Evolutionary conservation across 345 rosid species (phyloP).

Genomic region (Hibiscus trionum): DNA sequence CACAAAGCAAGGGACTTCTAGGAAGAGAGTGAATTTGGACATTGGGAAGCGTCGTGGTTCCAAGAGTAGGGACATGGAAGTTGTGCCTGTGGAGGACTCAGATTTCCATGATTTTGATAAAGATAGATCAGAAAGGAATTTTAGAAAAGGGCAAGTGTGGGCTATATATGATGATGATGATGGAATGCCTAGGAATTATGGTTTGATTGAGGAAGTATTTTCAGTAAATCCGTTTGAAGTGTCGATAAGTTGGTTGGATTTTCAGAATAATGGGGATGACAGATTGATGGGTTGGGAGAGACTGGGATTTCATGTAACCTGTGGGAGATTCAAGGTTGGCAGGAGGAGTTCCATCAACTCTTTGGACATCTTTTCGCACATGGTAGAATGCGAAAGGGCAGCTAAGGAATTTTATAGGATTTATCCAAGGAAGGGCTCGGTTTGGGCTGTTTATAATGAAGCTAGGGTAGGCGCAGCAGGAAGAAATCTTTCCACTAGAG

Average conservation of each 20-base stretch:
- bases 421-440: slow-evolving; percentile 76
- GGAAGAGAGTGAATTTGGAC: slow-evolving; percentile 12
- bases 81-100: slow-evolving; percentile 37
- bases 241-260: slow-evolving; percentile 63
- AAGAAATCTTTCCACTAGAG: slow-evolving; percentile 26
- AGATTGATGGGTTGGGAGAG: slow-evolving; percentile 36
- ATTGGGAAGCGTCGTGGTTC: slow-evolving; percentile 14
- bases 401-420: slow-evolving; percentile 67
- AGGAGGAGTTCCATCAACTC: slow-evolving; percentile 34
- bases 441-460: slow-evolving; percentile 69
- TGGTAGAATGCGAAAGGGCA: slow-evolving; percentile 68
- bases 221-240: slow-evolving; percentile 67
- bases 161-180: slow-evolving; percentile 54
- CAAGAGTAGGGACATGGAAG: slow-evolving; percentile 21
- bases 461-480: slow-evolving; percentile 20
- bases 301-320: slow-evolving; percentile 38
- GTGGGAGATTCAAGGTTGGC: slow-evolving; percentile 61
- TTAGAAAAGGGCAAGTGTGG: slow-evolving; percentile 83
- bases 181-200: slow-evolving; percentile 68
- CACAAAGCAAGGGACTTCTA: slow-evolving; percentile 14
- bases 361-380: slow-evolving; percentile 59
- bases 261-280: slow-evolving; percentile 37
- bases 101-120: slow-evolving; percentile 55
- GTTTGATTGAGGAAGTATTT: slow-evolving; percentile 67
- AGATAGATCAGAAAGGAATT: slow-evolving; percentile 49